phyloP scores from a whole-genome alignment of 2,329 filamentous ascomycete species.

The Thermothelomyces thermophilus region DNA sequence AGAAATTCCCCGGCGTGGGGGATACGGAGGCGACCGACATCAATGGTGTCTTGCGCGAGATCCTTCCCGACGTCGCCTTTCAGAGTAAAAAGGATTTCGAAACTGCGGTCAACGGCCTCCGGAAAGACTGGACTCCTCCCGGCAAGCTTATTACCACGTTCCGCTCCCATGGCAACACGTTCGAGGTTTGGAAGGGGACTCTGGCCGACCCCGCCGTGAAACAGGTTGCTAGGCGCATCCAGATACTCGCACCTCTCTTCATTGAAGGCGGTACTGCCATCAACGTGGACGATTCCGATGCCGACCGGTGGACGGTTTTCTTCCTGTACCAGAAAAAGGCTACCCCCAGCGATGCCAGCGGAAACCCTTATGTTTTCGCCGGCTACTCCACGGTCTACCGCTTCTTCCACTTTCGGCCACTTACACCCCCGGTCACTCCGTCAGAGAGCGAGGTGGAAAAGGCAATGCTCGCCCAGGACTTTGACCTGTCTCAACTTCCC shows the following conservation, averaged over 20 bases:
- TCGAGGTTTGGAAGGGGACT: slow-evolving; percentile 78
- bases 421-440: slow-evolving; percentile 38
- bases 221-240: slow-evolving; percentile 69
- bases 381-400: slow-evolving; percentile 90
- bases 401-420: slow-evolving; percentile 59
- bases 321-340: slow-evolving; percentile 67
- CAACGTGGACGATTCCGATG: slow-evolving; percentile 59
- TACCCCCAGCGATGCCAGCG: slow-evolving; percentile 33
- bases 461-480: slow-evolving; percentile 41
- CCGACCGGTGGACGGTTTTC: slow-evolving; percentile 86
- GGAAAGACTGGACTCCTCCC: slow-evolving; percentile 59
- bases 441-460: slow-evolving; percentile 27
- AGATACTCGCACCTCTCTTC: slow-evolving; percentile 77
- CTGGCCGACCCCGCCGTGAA: slow-evolving; percentile 64
- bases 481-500: slow-evolving; percentile 57
- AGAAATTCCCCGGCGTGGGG: slow-evolving; percentile 63
- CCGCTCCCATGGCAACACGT: slow-evolving; percentile 54
- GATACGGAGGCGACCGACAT: slow-evolving; percentile 66
- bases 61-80: slow-evolving; percentile 66
- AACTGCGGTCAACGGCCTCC: slow-evolving; percentile 42
- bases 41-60: slow-evolving; percentile 54
- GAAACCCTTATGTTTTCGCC: slow-evolving; percentile 67
- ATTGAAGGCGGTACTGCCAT: slow-evolving; percentile 89
- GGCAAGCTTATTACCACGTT: slow-evolving; percentile 65
- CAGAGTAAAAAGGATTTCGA: slow-evolving; percentile 57